Evolutionary conservation across 495 filamentous ascomycete genomes (phyloP).

Genomic region (Chaetomium cochliodes): DNA sequence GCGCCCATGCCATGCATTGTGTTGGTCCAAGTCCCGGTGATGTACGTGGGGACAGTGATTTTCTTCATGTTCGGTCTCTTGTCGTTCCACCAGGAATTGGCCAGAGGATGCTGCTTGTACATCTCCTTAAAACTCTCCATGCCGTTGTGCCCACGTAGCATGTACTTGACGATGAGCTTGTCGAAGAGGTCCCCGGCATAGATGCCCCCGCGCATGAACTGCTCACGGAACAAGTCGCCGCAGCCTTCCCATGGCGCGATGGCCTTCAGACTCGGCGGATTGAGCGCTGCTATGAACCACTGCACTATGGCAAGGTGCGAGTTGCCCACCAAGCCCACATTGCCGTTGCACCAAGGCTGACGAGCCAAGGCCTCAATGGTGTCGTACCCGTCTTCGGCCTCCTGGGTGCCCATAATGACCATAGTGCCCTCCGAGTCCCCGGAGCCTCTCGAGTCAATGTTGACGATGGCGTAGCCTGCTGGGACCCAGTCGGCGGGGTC

Average conservation of each 20-base stretch:
- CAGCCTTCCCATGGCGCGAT: conserved; percentile 11
- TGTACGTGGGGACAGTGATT: conserved; percentile 7
- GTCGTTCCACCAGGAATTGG: conserved; percentile 10
- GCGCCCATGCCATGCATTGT: conserved; percentile 11
- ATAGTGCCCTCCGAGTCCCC: conserved; percentile 9
- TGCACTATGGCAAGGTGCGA: conserved; percentile 8
- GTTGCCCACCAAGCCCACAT: conserved; percentile 3
- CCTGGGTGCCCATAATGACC: conserved; percentile 7
- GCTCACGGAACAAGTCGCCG: conserved; percentile 11
- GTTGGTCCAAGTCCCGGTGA: conserved; percentile 11
- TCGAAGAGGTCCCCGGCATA: conserved; percentile 7
- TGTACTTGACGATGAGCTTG: conserved; percentile 13
- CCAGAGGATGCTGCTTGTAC: conserved; percentile 7
- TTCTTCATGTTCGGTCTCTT: conserved; percentile 3
- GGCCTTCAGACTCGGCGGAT: conserved; percentile 3
- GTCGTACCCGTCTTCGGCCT: conserved; percentile 6
- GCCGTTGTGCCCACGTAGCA: conserved; percentile 7
- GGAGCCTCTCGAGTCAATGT: conserved; percentile 8
- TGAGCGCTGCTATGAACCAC: conserved; percentile 10
- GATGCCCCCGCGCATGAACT: conserved; percentile 7
- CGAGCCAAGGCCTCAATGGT: conserved; percentile 4
- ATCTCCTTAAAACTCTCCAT: conserved; percentile 8
- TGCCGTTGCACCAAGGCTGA: conserved; percentile 5
- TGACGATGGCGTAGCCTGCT: conserved; percentile 7
- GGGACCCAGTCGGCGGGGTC: conserved; percentile 10